These are phyloP conservation scores for Biscutella laevigata DNA, from an alignment of 441 rosid species.

Conservation along the genomic window DNA sequence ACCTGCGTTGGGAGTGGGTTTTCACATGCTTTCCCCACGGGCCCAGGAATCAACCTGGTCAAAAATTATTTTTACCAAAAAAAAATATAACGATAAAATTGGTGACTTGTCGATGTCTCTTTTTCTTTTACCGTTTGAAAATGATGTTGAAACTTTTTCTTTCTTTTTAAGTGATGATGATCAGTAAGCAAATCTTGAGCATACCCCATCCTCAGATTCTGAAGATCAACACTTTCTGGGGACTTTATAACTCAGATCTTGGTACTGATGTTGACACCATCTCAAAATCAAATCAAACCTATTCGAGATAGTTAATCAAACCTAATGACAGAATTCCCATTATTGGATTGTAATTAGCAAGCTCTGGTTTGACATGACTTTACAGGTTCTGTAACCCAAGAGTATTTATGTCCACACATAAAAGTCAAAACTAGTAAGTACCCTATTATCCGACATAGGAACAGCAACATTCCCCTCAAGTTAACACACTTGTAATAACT, in stretches of 20 bases:
- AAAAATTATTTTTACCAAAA: too few species aligned
- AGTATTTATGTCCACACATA: not conserved
- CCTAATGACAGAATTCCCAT: not conserved
- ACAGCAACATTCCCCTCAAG: not conserved
- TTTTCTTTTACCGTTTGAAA: slow-evolving; percentile 20
- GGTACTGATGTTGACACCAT: slow-evolving; percentile 10
- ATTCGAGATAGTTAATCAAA: not conserved
- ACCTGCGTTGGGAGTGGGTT: too few species aligned
- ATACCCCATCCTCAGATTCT: slow-evolving; percentile 25
- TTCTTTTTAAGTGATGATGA: slow-evolving; percentile 21
- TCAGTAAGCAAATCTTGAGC: slow-evolving; percentile 26
- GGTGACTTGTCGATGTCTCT: slow-evolving; percentile 18
- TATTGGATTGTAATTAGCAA: too few species aligned
- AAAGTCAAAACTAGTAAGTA: not conserved
- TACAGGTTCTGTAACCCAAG: not conserved
- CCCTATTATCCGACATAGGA: not conserved
- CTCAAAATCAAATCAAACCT: not conserved
- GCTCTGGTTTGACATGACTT: not conserved
- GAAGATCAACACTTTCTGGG: slow-evolving; percentile 15
- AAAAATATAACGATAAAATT: slow-evolving; percentile 25
- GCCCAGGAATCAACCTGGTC: too few species aligned
- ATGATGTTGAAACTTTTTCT: slow-evolving; percentile 8
- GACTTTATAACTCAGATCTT: not conserved
- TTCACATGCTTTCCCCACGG: too few species aligned
- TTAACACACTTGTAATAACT: not conserved